Percentiles rank a stretch among this genome's conserved stretches.
phyloP scores from a whole-genome alignment of 1,284 basidiomycete species.

The Leccinum angustisporum region DNA sequence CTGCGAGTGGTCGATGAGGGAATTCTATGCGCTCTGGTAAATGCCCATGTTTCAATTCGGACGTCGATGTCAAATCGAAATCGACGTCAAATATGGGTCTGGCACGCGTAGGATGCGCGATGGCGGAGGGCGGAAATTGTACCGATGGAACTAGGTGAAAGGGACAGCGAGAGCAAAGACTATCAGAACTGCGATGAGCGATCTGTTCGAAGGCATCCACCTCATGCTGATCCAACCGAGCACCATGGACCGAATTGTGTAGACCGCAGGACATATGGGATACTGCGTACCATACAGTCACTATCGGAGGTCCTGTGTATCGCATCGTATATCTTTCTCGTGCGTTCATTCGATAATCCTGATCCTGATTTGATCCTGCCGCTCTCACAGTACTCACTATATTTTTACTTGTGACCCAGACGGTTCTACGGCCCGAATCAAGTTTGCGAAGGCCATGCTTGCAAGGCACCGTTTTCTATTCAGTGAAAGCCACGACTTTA shows the following conservation, averaged over 20 bases:
- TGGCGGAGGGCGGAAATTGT: background rate
- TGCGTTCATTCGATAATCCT: too few species aligned
- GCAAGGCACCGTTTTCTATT: too few species aligned
- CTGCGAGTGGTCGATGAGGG: conserved; percentile 2
- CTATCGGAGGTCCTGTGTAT: too few species aligned
- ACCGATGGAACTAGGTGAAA: background rate
- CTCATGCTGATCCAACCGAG: background rate
- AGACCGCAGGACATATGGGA: too few species aligned
- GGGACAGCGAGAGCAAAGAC: background rate
- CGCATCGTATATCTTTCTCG: too few species aligned
- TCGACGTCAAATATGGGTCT: background rate
- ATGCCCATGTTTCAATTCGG: background rate
- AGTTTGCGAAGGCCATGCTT: too few species aligned
- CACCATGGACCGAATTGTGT: conserved; percentile 1
- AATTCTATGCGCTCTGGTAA: background rate
- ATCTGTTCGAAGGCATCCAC: conserved; percentile 4
- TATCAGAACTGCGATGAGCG: conserved; percentile 5
- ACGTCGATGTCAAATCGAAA: background rate
- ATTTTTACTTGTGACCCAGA: too few species aligned
- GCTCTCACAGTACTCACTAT: too few species aligned
- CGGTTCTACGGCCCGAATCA: too few species aligned
- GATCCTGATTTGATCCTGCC: too few species aligned
- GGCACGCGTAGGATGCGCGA: background rate
- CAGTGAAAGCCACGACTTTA: too few species aligned
- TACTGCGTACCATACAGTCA: too few species aligned